Conservation (phyloP, 768 basidiomycete genomes). For the Trametes cingulata region DNA sequence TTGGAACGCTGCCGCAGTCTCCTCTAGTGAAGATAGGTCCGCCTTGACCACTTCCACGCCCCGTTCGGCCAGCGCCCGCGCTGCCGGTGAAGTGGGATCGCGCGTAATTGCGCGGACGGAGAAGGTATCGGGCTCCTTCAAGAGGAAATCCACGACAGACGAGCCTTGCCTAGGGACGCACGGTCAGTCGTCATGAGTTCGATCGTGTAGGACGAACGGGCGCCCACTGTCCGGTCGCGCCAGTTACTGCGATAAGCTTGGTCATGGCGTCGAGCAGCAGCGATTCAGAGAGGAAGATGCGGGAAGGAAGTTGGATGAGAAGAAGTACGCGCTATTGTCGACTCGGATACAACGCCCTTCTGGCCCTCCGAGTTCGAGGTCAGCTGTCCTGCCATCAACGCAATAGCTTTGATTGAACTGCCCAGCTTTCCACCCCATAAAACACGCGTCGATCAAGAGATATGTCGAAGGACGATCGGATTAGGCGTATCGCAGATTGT, state of each 20-base stretch:
- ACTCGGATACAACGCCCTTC: too few species aligned
- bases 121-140: slow-evolving; percentile 10
- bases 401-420: too few species aligned
- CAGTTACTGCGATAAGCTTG: slow-evolving; percentile 10
- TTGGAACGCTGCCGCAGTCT: slow-evolving; percentile 6
- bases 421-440: too few species aligned
- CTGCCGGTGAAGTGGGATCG: slow-evolving; percentile 6
- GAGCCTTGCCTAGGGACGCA: slow-evolving; percentile 3
- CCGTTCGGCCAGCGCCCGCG: slow-evolving; percentile 9
- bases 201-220: background rate
- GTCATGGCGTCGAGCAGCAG: background rate
- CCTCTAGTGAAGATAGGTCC: slow-evolving; percentile 10
- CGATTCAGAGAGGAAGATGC: background rate
- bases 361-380: too few species aligned
- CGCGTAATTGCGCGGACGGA: slow-evolving; percentile 15
- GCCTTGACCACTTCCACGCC: slow-evolving; percentile 15
- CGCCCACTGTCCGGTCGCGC: slow-evolving; percentile 11
- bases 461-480: too few species aligned
- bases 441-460: too few species aligned
- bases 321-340: background rate
- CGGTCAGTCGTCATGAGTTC: background rate
- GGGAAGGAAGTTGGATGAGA: background rate
- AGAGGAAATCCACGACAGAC: slow-evolving; percentile 12
- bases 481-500: too few species aligned
- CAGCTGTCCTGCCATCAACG: too few species aligned